These are phyloP conservation scores for Ascosphaera apis DNA, from an alignment of 2,329 filamentous ascomycete species.

Conservation along the genomic window DNA sequence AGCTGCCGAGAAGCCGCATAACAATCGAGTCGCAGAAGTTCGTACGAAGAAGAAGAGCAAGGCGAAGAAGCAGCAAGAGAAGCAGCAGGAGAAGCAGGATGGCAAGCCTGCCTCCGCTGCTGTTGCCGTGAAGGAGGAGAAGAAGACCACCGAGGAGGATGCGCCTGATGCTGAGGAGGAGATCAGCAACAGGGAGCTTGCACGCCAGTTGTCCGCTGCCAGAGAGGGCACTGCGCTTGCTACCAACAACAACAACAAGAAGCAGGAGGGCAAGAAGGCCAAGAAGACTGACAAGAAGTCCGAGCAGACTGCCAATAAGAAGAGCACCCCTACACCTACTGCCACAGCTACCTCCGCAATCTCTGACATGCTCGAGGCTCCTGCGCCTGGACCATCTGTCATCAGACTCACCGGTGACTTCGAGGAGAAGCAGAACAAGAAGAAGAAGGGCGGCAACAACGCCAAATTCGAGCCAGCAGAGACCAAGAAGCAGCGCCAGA, in stretches of 20 bases:
- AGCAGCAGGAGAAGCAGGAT: slow-evolving; percentile 10
- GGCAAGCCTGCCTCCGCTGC: slow-evolving; percentile 10
- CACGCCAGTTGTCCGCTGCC: slow-evolving; percentile 44
- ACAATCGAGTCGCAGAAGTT: slow-evolving; percentile 8
- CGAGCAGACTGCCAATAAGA: slow-evolving; percentile 32
- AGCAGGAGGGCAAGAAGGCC: slow-evolving; percentile 16
- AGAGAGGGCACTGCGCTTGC: slow-evolving; percentile 44
- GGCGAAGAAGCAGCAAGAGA: slow-evolving; percentile 13
- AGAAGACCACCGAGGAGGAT: too few relatives aligned
- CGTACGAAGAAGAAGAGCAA: slow-evolving; percentile 23
- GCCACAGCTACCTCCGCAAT: slow-evolving; percentile 36
- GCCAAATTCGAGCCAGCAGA: slow-evolving; percentile 45
- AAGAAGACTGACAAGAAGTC: slow-evolving; percentile 34
- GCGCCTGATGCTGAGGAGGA: slow-evolving; percentile 37
- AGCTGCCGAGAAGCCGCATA: slow-evolving; percentile 15
- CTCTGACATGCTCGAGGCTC: slow-evolving; percentile 74
- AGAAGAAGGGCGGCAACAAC: slow-evolving; percentile 36
- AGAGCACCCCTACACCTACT: slow-evolving; percentile 24
- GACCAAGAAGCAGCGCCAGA: slow-evolving; percentile 90
- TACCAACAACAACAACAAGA: slow-evolving; percentile 9
- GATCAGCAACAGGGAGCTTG: slow-evolving; percentile 52
- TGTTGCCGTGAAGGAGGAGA: slow-evolving; percentile 12
- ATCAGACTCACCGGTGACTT: slow-evolving; percentile 52
- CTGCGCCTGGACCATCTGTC: slow-evolving; percentile 43
- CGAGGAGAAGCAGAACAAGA: slow-evolving; percentile 28